A percentile compares a stretch with the other conserved stretches of the same genome.
These are phyloP conservation scores for Vitis hybrid DNA, from an alignment of 177 flowering plant genomes.

Conservation along the genomic window DNA sequence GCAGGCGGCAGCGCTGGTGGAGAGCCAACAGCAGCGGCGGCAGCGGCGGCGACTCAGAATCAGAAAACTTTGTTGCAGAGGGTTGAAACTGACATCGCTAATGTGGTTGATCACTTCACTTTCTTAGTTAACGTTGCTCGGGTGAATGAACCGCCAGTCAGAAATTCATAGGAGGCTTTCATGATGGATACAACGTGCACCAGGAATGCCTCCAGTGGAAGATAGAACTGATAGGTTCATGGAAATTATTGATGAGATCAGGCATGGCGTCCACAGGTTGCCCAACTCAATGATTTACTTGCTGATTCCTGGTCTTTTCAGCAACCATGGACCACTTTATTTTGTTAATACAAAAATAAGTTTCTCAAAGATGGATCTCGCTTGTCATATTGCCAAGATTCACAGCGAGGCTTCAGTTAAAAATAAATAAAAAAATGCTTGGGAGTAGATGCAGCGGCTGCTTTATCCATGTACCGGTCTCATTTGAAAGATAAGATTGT, in stretches of 20 bases:
- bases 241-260: constrained; percentile 72
- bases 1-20: no score
- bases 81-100: no score
- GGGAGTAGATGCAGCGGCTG: constrained; percentile 94
- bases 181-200: no score
- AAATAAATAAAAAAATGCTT: constrained; percentile 16
- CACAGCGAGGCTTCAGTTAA: constrained; percentile 99
- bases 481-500: constrained; percentile 95
- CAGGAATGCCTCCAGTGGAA: constrained; percentile 37
- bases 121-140: no score
- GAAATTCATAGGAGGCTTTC: no score
- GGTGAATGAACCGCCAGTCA: no score
- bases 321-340: constrained; percentile 98
- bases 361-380: constrained; percentile 92
- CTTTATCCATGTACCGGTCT: constrained; percentile 88
- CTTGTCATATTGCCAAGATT: constrained; percentile 98
- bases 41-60: no score
- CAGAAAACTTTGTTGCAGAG: no score
- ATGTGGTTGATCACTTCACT: no score
- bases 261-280: constrained; percentile 93
- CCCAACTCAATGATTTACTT: constrained; percentile 84
- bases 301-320: constrained; percentile 97
- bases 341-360: constrained; percentile 71
- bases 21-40: no score
- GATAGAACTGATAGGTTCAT: constrained; percentile 80